Evolutionary conservation across 139 green algal genomes (phyloP), one percentile per base, ranked within the genome.

Genomic region (Micractinium sp.): DNA sequence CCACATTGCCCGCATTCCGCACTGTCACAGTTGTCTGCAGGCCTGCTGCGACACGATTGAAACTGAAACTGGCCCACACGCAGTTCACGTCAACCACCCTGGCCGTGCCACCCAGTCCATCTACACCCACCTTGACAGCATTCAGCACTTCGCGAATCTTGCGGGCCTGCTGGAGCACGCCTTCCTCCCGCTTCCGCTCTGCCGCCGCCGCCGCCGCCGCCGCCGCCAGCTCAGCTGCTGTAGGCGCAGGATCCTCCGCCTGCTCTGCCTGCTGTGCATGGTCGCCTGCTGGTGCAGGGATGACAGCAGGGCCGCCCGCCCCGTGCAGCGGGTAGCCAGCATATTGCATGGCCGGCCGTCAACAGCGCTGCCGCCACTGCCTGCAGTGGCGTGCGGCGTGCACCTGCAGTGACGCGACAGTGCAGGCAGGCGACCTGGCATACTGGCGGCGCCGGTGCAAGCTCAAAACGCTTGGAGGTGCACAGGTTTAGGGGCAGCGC

Each of bases 111-210:
- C 31, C 71, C 47, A 56, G 47, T 56, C 9, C 5, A 56, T 9
- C 5, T 5, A 5, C 47, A 56, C 82, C 4, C 67, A 87, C 83
- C 83, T 87, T 87, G 36, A 29, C 39, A 2, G 83, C 76, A 23
- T 63, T 39, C 35, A 81, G 60, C 35, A 56, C 31, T 2, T 79
- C 76, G 2, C 60, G 86, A 2, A 89, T 89, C 20, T 27, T 29
- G n/a, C 0, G 13, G 0, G 86, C 86, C 76, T 85, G 35, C 16
- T 20, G 41, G 73, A 89, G 73, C 47, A 89, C 33, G 0, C 25
- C 85, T 7, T 89, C 85, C 73, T 89, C 85, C 73, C 81, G 29
- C 73, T 33, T 47, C 5, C 73, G 85, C 71, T 73, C n/a, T 53
- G 75, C 61, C 33, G 38, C 82, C 0, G 60, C 82, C 2, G 60